Evolutionary conservation across 768 basidiomycete species (phyloP), one percentile per base, ranked within the genome.

Genomic region (Tubosaeta sp.): DNA sequence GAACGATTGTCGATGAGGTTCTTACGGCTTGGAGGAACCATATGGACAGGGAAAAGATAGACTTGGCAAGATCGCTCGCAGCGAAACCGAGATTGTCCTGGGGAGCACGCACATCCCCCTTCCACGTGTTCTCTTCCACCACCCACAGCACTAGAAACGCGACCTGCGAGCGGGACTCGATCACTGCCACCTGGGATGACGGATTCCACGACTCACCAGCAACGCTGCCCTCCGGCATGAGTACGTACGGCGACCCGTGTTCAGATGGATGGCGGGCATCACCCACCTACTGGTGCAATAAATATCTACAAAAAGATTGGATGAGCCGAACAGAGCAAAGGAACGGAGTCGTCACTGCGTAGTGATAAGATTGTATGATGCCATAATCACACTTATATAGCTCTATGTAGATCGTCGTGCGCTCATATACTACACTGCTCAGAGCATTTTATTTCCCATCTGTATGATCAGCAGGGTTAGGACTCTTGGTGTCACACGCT

Each of bases 31-130:
- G 40, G 27, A 45, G 25, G 14, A 55, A 42, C 59, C 59, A 65
- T 12, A 57, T 19, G 29, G 16, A 53, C 2, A 65, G 25, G 25
- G 54, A 62, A 41, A 61, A 12, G 3, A 49, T 12, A 9, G 50
- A 45, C 41, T 67, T 67, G 44, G 38, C 16, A 18, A 59, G 41
- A 44, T 69, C 59, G 8, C 30, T 60, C 30, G 53, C 42, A 44
- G 54, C 63, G 16, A 63, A 59, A 14, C 35, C 54, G 27, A 65
- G 47, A 10, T 41, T 47, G 52, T 55, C 53, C 32, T 29, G 46
- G 9, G 22, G 45, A 24, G 24, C 22, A 35, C 29, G 46, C n/a
- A 29, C 44, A 18, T 48, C 46, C 18, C 18, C 24, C 46, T 32
- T 40, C 35, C 45, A 56, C 4, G 48, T 2, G 25, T 41, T 40